Percentiles rank a stretch among this genome's conserved stretches.
phyloP scores from a whole-genome alignment of 805 yeast genomes.

The Saccharomycopsis oosterbeekiorum region DNA sequence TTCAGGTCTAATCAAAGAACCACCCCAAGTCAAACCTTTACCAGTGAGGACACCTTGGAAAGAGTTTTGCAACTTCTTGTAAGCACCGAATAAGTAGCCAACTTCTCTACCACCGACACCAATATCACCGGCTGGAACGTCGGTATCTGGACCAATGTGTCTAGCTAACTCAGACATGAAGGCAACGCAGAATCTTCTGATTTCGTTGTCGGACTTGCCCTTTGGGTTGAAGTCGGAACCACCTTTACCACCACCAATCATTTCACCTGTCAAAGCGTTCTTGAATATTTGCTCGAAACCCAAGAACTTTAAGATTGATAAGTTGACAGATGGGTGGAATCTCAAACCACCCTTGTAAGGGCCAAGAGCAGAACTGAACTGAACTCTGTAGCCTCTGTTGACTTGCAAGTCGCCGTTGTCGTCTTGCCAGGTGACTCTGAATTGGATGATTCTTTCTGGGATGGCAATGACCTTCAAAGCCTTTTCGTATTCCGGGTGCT shows the following conservation, averaged over 20 bases:
- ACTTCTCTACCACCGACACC: constrained; percentile 97
- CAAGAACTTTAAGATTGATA: constrained; percentile 88
- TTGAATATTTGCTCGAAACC: constrained; percentile 98
- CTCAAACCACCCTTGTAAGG: constrained; percentile 99
- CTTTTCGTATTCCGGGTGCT: constrained; percentile 83
- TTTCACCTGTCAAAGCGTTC: constrained; percentile 93
- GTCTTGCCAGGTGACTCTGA: constrained; percentile 97
- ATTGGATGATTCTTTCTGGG: constrained; percentile 93
- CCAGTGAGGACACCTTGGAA: constrained; percentile 98
- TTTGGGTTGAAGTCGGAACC: constrained; percentile 97
- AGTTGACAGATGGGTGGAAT: constrained; percentile 94
- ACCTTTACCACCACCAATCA: constrained; percentile 99
- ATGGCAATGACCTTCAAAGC: constrained; percentile 84
- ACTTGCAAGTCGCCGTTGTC: constrained; percentile 87
- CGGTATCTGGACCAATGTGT: constrained; percentile 95
- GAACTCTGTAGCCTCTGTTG: constrained; percentile 96
- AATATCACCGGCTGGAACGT: constrained; percentile 99
- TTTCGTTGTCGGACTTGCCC: constrained; percentile 86
- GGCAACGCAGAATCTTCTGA: constrained; percentile 91
- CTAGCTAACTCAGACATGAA: constrained; percentile 94
- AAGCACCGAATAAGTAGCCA: constrained; percentile 94
- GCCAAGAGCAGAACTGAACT: constrained; percentile 95
- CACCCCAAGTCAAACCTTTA: constrained; percentile 98
- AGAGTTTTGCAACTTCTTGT: constrained; percentile 80
- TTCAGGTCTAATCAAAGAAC: constrained; percentile 97